These are phyloP conservation scores for Wallacemonas sp. DNA, from an alignment of 208 protist genomes.

Conservation along the genomic window DNA sequence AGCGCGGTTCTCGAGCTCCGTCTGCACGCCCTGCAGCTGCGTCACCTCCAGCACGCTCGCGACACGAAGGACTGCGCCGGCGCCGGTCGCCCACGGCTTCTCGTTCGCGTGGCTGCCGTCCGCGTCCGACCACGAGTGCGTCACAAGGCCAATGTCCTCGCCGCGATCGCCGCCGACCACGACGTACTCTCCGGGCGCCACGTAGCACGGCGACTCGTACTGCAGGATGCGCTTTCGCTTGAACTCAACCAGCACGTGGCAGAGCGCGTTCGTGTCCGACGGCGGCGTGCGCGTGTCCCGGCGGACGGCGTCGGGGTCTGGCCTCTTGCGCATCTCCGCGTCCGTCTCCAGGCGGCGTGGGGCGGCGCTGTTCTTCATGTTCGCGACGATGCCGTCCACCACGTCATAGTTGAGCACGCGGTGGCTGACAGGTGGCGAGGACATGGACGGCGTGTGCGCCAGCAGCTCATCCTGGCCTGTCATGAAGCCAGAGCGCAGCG, in stretches of 20 bases:
- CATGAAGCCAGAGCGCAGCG: slow-evolving; percentile 35
- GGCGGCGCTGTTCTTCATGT: slow-evolving; percentile 19
- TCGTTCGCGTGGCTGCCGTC: slow-evolving; percentile 28
- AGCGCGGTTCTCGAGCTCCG: slow-evolving; percentile 81
- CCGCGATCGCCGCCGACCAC: slow-evolving; percentile 92
- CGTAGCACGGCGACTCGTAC: slow-evolving; percentile 78
- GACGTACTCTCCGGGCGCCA: slow-evolving; percentile 85
- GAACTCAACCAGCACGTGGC: slow-evolving; percentile 92
- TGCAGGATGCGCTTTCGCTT: slow-evolving; percentile 86
- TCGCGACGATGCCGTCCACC: slow-evolving; percentile 45
- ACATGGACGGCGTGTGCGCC: slow-evolving; percentile 54
- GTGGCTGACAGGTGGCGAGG: slow-evolving; percentile 51
- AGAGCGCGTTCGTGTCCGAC: slow-evolving; percentile 55
- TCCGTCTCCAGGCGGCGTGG: slow-evolving; percentile 33
- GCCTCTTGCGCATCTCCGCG: slow-evolving; percentile 53
- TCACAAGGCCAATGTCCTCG: slow-evolving; percentile 91
- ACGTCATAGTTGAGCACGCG: slow-evolving; percentile 55
- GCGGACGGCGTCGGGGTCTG: slow-evolving; percentile 46
- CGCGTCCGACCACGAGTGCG: slow-evolving; percentile 54
- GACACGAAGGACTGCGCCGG: slow-evolving; percentile 78
- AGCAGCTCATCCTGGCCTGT: slow-evolving; percentile 29
- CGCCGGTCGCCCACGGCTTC: slow-evolving; percentile 57
- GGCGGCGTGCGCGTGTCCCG: slow-evolving; percentile 45
- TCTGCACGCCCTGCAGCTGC: slow-evolving; percentile 87
- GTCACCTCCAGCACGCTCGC: slow-evolving; percentile 82